These are phyloP conservation scores for Stagonosporopsis vannaccii DNA, from an alignment of 2,329 filamentous ascomycete species.

Conservation along the genomic window DNA sequence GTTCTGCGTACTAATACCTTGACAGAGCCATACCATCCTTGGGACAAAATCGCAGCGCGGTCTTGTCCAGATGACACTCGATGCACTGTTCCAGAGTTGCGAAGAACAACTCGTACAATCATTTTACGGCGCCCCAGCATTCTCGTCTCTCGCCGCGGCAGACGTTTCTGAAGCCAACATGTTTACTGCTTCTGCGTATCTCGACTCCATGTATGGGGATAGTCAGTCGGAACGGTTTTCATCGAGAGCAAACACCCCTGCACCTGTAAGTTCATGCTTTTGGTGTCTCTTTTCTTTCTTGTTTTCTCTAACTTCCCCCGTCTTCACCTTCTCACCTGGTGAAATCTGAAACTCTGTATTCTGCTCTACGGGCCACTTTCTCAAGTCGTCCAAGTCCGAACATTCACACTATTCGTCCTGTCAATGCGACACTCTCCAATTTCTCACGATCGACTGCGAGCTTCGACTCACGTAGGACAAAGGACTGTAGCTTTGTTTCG, in stretches of 20 bases:
- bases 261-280: slow-evolving; percentile 49
- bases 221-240: slow-evolving; percentile 59
- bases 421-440: slow-evolving; percentile 31
- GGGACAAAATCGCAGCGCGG: slow-evolving; percentile 87
- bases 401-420: slow-evolving; percentile 43
- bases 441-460: slow-evolving; percentile 40
- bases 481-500: slow-evolving; percentile 66
- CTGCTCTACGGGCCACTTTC: slow-evolving; percentile 28
- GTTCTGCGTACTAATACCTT: slow-evolving; percentile 19
- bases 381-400: slow-evolving; percentile 22
- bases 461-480: slow-evolving; percentile 36
- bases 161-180: slow-evolving; percentile 84
- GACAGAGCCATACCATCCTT: slow-evolving; percentile 93
- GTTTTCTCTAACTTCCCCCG: slow-evolving; percentile 19
- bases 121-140: slow-evolving; percentile 63
- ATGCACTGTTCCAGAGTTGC: slow-evolving; percentile 86
- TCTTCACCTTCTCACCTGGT: slow-evolving; percentile 20
- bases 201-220: slow-evolving; percentile 81
- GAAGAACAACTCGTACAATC: slow-evolving; percentile 72
- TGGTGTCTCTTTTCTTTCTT: slow-evolving; percentile 13
- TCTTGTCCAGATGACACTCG: slow-evolving; percentile 88
- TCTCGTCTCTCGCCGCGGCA: slow-evolving; percentile 76
- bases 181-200: slow-evolving; percentile 74
- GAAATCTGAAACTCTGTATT: slow-evolving; percentile 30
- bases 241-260: slow-evolving; percentile 56